These are phyloP conservation scores for Paecilomyces dactylethromorphus DNA, from an alignment of 2,329 filamentous ascomycete species.

Conservation along the genomic window DNA sequence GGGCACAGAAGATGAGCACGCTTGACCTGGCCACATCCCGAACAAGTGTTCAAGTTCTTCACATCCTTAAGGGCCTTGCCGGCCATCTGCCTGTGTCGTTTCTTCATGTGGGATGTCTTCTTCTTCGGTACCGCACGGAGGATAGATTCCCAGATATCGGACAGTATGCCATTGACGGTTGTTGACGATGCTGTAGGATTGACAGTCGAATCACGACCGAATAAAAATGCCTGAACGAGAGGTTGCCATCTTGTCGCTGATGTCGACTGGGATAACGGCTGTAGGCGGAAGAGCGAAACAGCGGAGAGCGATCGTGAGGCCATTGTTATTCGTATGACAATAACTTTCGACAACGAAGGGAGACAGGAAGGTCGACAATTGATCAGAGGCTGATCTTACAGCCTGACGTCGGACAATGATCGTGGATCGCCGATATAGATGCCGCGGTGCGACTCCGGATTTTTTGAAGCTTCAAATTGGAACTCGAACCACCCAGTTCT, in stretches of 20 bases:
- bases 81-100: constrained; percentile 85
- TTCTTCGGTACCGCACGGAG: constrained; percentile 94
- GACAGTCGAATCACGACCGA: constrained; percentile 51
- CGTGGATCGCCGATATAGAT: not conserved
- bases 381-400: not conserved
- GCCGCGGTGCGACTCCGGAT: not conserved
- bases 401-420: constrained; percentile 1
- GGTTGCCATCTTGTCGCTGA: constrained; percentile 21
- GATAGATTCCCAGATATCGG: constrained; percentile 86
- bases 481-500: not conserved
- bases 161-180: constrained; percentile 62
- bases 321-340: constrained; percentile 14
- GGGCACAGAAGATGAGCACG: constrained; percentile 83
- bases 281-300: constrained; percentile 18
- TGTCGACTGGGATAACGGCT: constrained; percentile 12
- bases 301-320: constrained; percentile 17
- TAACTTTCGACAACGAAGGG: not conserved
- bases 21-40: constrained; percentile 81
- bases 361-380: not conserved
- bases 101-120: constrained; percentile 96
- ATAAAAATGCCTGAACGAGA: constrained; percentile 37
- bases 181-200: constrained; percentile 55
- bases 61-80: constrained; percentile 93
- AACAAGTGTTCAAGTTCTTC: constrained; percentile 78
- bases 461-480: constrained; percentile 14